Evolutionary conservation across 371 early-diverging fungal genomes (phyloP).

Genomic region (Actinomucor elegans): DNA sequence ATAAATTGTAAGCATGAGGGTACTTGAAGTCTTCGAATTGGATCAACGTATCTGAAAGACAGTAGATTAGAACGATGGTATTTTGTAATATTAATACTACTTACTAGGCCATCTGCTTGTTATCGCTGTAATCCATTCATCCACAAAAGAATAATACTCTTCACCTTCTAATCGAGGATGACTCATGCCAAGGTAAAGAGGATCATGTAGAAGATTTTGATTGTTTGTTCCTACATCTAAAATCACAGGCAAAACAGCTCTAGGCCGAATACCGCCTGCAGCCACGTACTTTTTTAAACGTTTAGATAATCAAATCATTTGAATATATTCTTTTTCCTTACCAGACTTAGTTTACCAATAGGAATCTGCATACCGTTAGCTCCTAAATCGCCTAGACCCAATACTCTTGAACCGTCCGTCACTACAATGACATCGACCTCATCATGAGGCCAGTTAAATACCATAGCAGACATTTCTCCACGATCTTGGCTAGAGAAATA

Average conservation of each 20-base stretch:
- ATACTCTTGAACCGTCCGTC: conserved; percentile 67
- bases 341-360: conserved; percentile 65
- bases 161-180: conserved; percentile 62
- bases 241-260: conserved; percentile 62
- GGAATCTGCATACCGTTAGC: conserved; percentile 70
- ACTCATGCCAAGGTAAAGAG: conserved; percentile 66
- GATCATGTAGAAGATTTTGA: conserved; percentile 56
- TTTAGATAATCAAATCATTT: not conserved
- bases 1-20: conserved; percentile 59
- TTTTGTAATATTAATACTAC: conserved; percentile 13
- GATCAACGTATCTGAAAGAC: conserved; percentile 41
- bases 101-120: conserved; percentile 63
- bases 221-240: conserved; percentile 71
- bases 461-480: conserved; percentile 62
- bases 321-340: too few species aligned
- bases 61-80: not conserved
- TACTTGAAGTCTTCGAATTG: conserved; percentile 61
- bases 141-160: conserved; percentile 63
- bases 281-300: conserved; percentile 68
- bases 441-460: conserved; percentile 59
- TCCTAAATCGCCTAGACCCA: conserved; percentile 71
- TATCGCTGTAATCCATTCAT: conserved; percentile 66
- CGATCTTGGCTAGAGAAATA: conserved; percentile 62
- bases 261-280: conserved; percentile 66
- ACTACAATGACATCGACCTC: conserved; percentile 68